Percentiles rank a stretch among this genome's conserved stretches.
These are phyloP conservation scores for Bruguiera hainesii DNA, from an alignment of 441 rosid genomes.

Conservation along the genomic window DNA sequence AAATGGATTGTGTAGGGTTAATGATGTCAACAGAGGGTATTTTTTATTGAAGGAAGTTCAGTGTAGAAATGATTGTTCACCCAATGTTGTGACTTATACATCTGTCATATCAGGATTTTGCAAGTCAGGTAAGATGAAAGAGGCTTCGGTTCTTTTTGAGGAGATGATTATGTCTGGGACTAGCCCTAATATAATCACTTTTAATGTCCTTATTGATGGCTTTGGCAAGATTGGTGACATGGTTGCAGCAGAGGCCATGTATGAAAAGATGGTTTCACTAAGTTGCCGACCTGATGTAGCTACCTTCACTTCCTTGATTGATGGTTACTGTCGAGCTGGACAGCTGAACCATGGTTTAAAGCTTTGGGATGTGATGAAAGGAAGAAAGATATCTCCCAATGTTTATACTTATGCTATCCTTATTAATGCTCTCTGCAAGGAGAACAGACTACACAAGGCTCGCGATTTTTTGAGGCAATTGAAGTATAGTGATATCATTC, in stretches of 20 bases:
- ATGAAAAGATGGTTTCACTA: slow-evolving; percentile 41
- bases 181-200: slow-evolving; percentile 46
- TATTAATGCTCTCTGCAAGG: slow-evolving; percentile 67
- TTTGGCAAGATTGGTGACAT: slow-evolving; percentile 57
- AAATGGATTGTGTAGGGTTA: slow-evolving; percentile 56
- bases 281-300: slow-evolving; percentile 53
- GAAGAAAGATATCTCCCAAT: slow-evolving; percentile 55
- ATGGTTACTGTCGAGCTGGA: slow-evolving; percentile 85
- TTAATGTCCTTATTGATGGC: slow-evolving; percentile 65
- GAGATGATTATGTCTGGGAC: slow-evolving; percentile 35
- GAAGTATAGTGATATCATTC: slow-evolving; percentile 38
- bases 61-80: slow-evolving; percentile 32
- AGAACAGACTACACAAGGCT: slow-evolving; percentile 65
- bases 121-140: slow-evolving; percentile 59
- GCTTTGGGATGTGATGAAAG: slow-evolving; percentile 63
- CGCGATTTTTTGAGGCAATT: slow-evolving; percentile 55
- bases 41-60: slow-evolving; percentile 43
- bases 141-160: slow-evolving; percentile 49
- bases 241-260: slow-evolving; percentile 39
- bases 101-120: slow-evolving; percentile 69
- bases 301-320: slow-evolving; percentile 67
- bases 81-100: slow-evolving; percentile 65
- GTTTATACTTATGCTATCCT: slow-evolving; percentile 61
- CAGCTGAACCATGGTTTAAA: slow-evolving; percentile 50
- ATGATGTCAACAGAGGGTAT: slow-evolving; percentile 48